A percentile compares a stretch with the other conserved stretches of the same genome.
These are phyloP conservation scores for Alopecurus myosuroides DNA, from an alignment of 176 grass and related monocot species.

Conservation along the genomic window DNA sequence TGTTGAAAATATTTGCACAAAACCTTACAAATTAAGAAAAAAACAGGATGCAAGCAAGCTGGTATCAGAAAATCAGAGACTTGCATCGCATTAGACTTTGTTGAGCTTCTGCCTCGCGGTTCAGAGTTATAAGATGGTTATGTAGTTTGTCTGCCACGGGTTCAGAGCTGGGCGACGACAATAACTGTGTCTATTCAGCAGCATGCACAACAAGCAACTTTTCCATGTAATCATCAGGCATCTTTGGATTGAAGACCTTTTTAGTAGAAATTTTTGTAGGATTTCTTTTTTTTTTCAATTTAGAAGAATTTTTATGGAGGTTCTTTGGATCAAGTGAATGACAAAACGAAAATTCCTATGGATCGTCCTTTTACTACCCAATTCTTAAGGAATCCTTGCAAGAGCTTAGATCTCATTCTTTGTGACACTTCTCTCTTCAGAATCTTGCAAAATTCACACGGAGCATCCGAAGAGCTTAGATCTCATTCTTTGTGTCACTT, in stretches of 20 bases:
- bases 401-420: not conserved
- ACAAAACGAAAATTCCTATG: not conserved
- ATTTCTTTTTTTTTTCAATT: too few relatives aligned
- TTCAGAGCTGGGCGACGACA: not conserved
- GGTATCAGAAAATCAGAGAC: not conserved
- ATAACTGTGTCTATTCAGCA: not conserved
- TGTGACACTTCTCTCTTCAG: not conserved
- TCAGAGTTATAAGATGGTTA: not conserved
- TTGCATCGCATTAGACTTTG: not conserved
- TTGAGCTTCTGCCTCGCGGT: not conserved
- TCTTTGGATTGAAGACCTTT: not conserved
- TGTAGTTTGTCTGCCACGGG: not conserved
- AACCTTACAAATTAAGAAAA: not conserved
- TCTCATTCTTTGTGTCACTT: too few relatives aligned
- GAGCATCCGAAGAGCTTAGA: not conserved
- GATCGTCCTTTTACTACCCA: not conserved
- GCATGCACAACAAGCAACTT: not conserved
- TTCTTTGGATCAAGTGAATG: not conserved
- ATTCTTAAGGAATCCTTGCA: not conserved
- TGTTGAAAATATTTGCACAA: not conserved
- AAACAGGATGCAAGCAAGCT: not conserved
- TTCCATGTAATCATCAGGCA: not conserved
- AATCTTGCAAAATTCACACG: not conserved
- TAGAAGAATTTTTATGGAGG: not conserved
- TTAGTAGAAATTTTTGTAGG: not conserved